phyloP scores from a whole-genome alignment of 352 stramenopile species.

The Globisporangium irregulare region DNA sequence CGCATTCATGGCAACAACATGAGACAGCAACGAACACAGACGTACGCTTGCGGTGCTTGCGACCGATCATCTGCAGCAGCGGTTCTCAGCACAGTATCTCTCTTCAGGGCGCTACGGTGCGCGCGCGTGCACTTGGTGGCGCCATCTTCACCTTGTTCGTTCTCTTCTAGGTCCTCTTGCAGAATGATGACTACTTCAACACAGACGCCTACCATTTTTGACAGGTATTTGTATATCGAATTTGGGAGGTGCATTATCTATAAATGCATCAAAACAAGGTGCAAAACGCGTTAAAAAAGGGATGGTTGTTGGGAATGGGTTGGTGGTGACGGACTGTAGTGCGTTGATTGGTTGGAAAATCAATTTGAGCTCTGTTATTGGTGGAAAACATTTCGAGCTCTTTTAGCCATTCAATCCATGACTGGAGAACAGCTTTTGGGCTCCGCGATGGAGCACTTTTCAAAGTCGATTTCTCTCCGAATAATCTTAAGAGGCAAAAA shows the following conservation, averaged over 20 bases:
- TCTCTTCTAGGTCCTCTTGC: background rate
- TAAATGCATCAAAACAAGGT: background rate
- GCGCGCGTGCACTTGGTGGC: background rate
- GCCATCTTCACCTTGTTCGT: background rate
- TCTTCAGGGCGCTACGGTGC: background rate
- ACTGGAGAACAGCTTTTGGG: conserved; percentile 14
- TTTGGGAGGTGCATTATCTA: background rate
- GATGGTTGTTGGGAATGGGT: background rate
- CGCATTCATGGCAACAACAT: background rate
- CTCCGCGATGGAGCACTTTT: conserved; percentile 40
- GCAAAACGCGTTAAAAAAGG: background rate
- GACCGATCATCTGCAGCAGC: conserved; percentile 38
- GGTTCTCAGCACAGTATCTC: background rate
- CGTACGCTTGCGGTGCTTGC: conserved; percentile 54
- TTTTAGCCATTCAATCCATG: conserved; percentile 57
- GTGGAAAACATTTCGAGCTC: conserved; percentile 32
- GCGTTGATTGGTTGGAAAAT: background rate
- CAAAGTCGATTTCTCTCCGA: conserved; percentile 76
- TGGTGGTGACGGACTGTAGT: background rate
- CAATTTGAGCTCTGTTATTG: conserved; percentile 22
- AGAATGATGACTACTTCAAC: background rate
- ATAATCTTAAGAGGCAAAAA: conserved; percentile 70
- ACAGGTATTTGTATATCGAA: background rate
- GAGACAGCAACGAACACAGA: background rate
- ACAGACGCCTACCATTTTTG: background rate